Evolutionary conservation across 129 eudicot genomes (phyloP).

Genomic region (Flaveria sonorensis): DNA sequence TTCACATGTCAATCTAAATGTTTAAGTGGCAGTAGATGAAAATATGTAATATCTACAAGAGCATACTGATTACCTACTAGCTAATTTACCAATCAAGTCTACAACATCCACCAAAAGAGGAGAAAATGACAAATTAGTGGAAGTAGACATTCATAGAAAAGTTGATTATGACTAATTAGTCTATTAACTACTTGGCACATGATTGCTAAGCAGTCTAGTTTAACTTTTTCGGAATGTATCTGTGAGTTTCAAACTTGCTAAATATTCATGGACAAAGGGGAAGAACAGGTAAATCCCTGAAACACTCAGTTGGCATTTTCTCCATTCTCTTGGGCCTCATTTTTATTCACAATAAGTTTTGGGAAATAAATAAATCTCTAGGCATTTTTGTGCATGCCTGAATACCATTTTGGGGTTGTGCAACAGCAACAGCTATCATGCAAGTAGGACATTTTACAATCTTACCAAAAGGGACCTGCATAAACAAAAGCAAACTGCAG

Average conservation of each 20-base stretch:
- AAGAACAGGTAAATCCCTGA: conserved; percentile 6
- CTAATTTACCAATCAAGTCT: conserved; percentile 16
- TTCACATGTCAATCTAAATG: conserved; percentile 10
- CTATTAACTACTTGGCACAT: not conserved
- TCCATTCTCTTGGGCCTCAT: not conserved
- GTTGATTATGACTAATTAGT: not conserved
- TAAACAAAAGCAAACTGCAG: conserved; percentile 21
- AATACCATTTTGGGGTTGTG: conserved; percentile 98
- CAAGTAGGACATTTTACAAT: conserved; percentile 87
- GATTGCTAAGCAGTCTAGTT: not conserved
- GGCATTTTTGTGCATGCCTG: conserved; percentile 68
- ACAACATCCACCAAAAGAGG: not conserved
- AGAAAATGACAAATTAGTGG: not conserved
- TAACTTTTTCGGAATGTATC: not conserved
- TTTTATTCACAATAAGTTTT: not conserved
- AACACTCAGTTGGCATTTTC: not conserved
- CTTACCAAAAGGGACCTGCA: conserved; percentile 99
- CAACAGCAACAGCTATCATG: conserved; percentile 81
- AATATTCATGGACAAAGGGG: conserved; percentile 7
- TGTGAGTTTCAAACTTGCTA: not conserved
- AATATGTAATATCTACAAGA: conserved; percentile 1
- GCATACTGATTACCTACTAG: conserved; percentile 13
- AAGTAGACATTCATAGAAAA: not conserved
- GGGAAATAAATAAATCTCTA: conserved; percentile 10
- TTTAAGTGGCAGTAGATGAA: not conserved